Evolutionary conservation across 2,329 filamentous ascomycete species (phyloP).

Genomic region (Claviceps capensis): DNA sequence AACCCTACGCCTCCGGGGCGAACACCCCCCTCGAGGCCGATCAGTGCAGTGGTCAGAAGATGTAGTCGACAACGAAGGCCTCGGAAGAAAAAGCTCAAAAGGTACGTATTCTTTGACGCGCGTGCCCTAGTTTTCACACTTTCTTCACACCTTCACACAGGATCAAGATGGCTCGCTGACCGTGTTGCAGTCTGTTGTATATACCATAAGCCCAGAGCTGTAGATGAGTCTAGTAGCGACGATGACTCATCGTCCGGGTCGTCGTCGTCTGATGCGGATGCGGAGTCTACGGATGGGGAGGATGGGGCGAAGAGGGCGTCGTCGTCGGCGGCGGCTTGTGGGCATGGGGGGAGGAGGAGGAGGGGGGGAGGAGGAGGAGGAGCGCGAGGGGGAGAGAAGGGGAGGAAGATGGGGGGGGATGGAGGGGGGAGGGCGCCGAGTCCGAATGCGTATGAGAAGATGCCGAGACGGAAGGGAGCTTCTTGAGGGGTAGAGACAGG

Average conservation of each 20-base stretch:
- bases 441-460: conserved; percentile 72
- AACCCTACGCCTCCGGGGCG: conserved; percentile 40
- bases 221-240: conserved; percentile 59
- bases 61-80: conserved; percentile 88
- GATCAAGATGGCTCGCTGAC: too few species aligned
- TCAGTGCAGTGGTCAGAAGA: conserved; percentile 86
- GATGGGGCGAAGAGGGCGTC: conserved; percentile 7
- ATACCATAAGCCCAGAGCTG: conserved; percentile 73
- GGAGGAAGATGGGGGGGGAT: conserved; percentile 14
- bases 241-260: conserved; percentile 43
- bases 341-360: background rate
- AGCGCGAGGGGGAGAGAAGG: conserved; percentile 5
- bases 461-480: conserved; percentile 32
- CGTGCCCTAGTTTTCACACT: too few species aligned
- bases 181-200: conserved; percentile 78
- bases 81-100: conserved; percentile 91
- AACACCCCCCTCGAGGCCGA: conserved; percentile 31
- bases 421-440: conserved; percentile 41
- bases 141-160: too few species aligned
- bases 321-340: background rate
- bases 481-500: background rate
- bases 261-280: conserved; percentile 9
- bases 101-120: conserved; percentile 32
- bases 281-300: conserved; percentile 4
- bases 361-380: background rate